Conservation (phyloP, 2,329 filamentous ascomycete species). For the Apiospora marii region DNA sequence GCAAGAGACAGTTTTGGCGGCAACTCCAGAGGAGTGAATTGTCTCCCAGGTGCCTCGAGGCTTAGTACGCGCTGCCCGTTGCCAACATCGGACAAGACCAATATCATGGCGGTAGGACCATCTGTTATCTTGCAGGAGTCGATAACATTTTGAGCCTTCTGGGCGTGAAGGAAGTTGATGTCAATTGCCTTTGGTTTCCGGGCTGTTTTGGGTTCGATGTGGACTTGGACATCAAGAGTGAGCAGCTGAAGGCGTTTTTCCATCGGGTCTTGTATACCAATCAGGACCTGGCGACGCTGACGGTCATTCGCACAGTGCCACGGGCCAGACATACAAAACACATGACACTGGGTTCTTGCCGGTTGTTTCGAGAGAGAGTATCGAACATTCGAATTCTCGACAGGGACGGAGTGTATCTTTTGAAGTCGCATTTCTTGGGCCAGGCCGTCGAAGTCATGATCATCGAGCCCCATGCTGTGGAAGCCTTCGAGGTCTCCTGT, state of each 20-base stretch:
- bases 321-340: constrained; percentile 73
- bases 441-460: constrained; percentile 75
- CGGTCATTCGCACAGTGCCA: constrained; percentile 61
- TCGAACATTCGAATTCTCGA: constrained; percentile 67
- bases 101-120: constrained; percentile 70
- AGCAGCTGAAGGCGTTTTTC: constrained; percentile 74
- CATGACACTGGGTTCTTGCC: constrained; percentile 63
- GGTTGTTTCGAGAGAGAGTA: constrained; percentile 64
- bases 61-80: constrained; percentile 72
- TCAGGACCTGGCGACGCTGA: constrained; percentile 62
- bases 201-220: not conserved
- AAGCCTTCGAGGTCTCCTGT: constrained; percentile 72
- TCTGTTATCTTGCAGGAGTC: constrained; percentile 78
- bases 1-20: constrained; percentile 65
- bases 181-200: constrained; percentile 34
- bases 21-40: constrained; percentile 70
- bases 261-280: constrained; percentile 75
- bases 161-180: constrained; percentile 57
- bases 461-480: constrained; percentile 75
- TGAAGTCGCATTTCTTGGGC: constrained; percentile 76
- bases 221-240: constrained; percentile 63
- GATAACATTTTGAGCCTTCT: constrained; percentile 71
- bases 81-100: constrained; percentile 72
- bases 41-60: constrained; percentile 79
- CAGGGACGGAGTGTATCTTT: constrained; percentile 72